Evolutionary conservation across 2,329 filamentous ascomycete species (phyloP).

Genomic region (Hysterium pulicare): DNA sequence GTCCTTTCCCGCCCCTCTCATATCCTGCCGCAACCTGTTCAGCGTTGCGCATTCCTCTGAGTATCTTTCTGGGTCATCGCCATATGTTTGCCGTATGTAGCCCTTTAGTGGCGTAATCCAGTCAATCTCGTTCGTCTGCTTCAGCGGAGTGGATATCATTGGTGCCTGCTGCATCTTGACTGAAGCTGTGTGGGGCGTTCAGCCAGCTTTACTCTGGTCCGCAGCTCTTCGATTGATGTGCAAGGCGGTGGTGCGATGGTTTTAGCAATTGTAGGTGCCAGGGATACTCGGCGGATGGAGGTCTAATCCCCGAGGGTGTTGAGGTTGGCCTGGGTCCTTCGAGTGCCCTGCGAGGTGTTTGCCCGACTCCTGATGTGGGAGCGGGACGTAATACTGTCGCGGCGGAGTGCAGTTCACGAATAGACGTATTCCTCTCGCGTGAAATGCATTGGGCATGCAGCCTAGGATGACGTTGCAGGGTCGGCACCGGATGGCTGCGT

Average conservation of each 20-base stretch:
- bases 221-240: neutral
- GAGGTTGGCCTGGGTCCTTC: neutral
- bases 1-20: slow-evolving; percentile 95
- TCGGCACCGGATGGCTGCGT: slow-evolving; percentile 12
- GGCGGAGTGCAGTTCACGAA: neutral
- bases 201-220: neutral
- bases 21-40: slow-evolving; percentile 93
- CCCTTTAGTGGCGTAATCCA: slow-evolving; percentile 89
- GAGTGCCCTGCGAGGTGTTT: neutral
- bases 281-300: slow-evolving; percentile 4
- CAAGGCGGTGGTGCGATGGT: neutral
- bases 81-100: slow-evolving; percentile 91
- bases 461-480: slow-evolving; percentile 31
- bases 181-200: slow-evolving; percentile 3
- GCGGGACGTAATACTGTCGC: neutral
- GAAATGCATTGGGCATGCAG: slow-evolving; percentile 17
- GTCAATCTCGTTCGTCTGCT: slow-evolving; percentile 95
- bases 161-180: slow-evolving; percentile 65
- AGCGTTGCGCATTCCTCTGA: slow-evolving; percentile 91
- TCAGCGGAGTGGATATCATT: slow-evolving; percentile 93
- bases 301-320: neutral
- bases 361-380: too few relatives aligned
- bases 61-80: slow-evolving; percentile 95
- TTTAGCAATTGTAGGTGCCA: slow-evolving; percentile 8
- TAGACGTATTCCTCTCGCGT: slow-evolving; percentile 8